Evolutionary conservation across 2,329 filamentous ascomycete species (phyloP).

Genomic region (Diaporthe amygdali): DNA sequence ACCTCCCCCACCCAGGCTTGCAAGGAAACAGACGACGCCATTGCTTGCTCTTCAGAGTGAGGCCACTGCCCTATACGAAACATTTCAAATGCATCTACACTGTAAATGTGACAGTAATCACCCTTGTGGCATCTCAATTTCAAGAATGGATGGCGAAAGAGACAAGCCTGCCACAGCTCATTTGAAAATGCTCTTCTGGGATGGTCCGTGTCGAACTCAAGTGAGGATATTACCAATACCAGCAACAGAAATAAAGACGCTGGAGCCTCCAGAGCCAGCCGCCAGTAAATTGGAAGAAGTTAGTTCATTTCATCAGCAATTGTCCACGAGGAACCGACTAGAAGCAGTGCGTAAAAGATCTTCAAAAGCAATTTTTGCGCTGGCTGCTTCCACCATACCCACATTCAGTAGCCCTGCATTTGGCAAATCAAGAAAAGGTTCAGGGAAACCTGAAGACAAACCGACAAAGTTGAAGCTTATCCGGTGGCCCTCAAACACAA

Average conservation of each 20-base stretch:
- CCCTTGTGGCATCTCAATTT: not conserved
- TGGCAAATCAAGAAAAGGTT: not conserved
- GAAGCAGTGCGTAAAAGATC: not conserved
- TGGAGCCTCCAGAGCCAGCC: not conserved
- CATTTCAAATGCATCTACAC: not conserved
- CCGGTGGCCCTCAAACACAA: not conserved
- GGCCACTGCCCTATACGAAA: not conserved
- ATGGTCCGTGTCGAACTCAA: not conserved
- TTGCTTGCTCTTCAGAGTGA: not conserved
- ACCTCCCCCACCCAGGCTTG: not conserved
- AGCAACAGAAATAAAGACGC: not conserved
- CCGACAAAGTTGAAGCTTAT: not conserved
- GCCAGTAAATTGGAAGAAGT: not conserved
- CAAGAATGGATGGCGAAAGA: not conserved
- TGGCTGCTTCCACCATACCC: not conserved
- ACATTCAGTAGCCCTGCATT: not conserved
- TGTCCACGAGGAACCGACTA: not conserved
- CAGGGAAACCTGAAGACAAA: not conserved
- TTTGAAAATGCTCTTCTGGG: not conserved
- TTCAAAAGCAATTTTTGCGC: not conserved
- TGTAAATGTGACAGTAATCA: not conserved
- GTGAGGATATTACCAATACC: not conserved
- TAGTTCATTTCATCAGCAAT: not conserved
- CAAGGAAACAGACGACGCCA: not conserved
- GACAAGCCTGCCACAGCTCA: not conserved